phyloP scores from a whole-genome alignment of 768 basidiomycete species.

The Multifurca ochricompacta region DNA sequence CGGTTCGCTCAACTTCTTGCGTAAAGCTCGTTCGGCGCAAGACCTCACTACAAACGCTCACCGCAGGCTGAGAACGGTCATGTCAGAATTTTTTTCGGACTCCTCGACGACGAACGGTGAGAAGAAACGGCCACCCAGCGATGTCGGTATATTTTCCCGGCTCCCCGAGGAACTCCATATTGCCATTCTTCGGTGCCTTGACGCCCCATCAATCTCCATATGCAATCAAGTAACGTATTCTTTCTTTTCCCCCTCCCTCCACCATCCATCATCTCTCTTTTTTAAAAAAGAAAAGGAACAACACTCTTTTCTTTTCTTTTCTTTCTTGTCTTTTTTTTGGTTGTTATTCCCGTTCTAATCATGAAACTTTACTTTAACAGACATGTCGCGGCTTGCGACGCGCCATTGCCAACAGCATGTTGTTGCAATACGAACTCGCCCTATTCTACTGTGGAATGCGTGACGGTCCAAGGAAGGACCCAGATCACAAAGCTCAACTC shows the following conservation, averaged over 20 bases:
- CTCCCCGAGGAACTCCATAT: slow-evolving; percentile 1
- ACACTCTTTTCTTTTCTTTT: neutral
- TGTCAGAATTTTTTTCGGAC: neutral
- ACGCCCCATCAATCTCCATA: neutral
- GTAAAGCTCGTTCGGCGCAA: neutral
- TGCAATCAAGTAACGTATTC: neutral
- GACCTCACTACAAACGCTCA: neutral
- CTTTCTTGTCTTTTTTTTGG: too few relatives aligned
- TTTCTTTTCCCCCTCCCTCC: neutral
- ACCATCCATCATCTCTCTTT: neutral
- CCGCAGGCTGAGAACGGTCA: neutral
- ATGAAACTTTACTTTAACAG: neutral
- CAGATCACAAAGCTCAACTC: neutral
- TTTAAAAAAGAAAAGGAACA: too few relatives aligned
- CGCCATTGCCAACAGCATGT: neutral
- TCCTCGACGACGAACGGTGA: neutral
- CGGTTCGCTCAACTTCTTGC: neutral
- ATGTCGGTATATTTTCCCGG: neutral
- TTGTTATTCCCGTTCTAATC: neutral
- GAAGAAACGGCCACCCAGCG: neutral
- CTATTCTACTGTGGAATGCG: neutral
- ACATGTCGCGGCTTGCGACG: neutral
- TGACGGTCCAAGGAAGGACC: neutral
- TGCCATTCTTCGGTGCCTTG: neutral
- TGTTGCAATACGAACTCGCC: neutral